Evolutionary conservation across 1,284 basidiomycete species (phyloP), one percentile per base, ranked within the genome.

Genomic region (Ustilago tritici): DNA sequence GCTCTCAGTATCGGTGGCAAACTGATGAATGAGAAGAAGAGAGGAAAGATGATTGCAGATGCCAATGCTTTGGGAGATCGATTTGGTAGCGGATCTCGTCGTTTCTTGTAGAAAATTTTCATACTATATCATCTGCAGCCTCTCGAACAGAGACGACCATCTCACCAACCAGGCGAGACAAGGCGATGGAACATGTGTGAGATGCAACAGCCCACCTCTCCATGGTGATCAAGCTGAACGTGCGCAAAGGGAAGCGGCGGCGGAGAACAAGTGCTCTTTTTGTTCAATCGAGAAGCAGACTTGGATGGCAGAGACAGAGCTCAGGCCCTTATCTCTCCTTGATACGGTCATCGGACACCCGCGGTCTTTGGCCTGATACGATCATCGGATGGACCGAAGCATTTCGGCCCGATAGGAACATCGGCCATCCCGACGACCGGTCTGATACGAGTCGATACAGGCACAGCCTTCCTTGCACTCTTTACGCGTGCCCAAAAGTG

Each of bases 1-100:
- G 72, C 71, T 32, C 62, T 80, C 53, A 70, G 71, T 19, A 55
- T 76, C 14, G 79, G 79, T 32, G 66, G 60, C 15, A 54, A 61
- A n/a, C 34, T 76, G 66, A 76, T 80, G 76, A 76, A 80, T 38
- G 76, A 80, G 50, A 69, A 76, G 43, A 68, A 71, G 52, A 38
- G 76, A 32, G 61, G 61, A 10, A 65, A 70, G 54, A 41, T 69
- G 54, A 56, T 80, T 34, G 52, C 65, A 10, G 76, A 80, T 58
- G 72, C 76, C n/a, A 65, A 61, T 53, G 66, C 70, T 3, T 55
- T 79, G 1, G 67, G 64, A 14, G 69, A 72, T 52, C 73, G 77
- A 7, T 79, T 79, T 54, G 77, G 77, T 8, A 70, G 70, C 40
- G 74, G 77, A 7, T 67, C 64, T 49, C 47, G 73, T 19, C 66